Percentiles rank a stretch among this genome's conserved stretches.
These are phyloP conservation scores for Ustulina deusta DNA, from an alignment of 2,329 filamentous ascomycete species.

Conservation along the genomic window DNA sequence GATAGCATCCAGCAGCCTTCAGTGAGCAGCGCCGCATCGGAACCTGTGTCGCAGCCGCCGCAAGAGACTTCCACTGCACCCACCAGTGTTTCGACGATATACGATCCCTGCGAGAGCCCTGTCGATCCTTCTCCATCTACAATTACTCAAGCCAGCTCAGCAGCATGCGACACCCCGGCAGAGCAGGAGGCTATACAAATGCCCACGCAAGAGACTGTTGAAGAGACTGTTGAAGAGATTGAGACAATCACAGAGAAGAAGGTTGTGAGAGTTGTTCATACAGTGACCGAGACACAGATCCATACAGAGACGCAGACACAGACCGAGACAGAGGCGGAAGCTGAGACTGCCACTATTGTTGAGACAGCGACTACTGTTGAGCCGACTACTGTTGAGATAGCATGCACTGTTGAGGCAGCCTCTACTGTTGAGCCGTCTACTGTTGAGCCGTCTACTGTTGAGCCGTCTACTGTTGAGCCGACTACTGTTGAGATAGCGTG, in stretches of 20 bases:
- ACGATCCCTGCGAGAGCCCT: conserved; percentile 41
- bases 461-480: conserved; percentile 41
- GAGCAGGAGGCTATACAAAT: conserved; percentile 6
- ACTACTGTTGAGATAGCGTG: conserved; percentile 48
- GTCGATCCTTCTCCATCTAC: neutral
- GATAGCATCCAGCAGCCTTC: conserved; percentile 20
- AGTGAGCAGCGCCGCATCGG: neutral
- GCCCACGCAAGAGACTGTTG: conserved; percentile 8
- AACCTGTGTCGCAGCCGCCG: neutral
- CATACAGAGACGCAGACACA: conserved; percentile 47
- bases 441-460: conserved; percentile 36
- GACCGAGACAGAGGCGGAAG: conserved; percentile 48
- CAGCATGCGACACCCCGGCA: neutral
- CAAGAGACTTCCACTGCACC: conserved; percentile 14
- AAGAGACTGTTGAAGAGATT: conserved; percentile 24
- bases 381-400: no score
- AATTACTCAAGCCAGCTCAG: neutral
- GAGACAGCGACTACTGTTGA: conserved; percentile 44
- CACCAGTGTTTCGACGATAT: conserved; percentile 39
- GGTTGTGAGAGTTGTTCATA: conserved; percentile 43
- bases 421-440: conserved; percentile 45
- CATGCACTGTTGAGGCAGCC: no score
- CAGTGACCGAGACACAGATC: conserved; percentile 46
- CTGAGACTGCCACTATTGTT: conserved; percentile 46
- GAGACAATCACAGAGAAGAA: conserved; percentile 42